phyloP scores from a whole-genome alignment of 192 early-diverging fungal species.

The Mycoemilia scoparia region DNA sequence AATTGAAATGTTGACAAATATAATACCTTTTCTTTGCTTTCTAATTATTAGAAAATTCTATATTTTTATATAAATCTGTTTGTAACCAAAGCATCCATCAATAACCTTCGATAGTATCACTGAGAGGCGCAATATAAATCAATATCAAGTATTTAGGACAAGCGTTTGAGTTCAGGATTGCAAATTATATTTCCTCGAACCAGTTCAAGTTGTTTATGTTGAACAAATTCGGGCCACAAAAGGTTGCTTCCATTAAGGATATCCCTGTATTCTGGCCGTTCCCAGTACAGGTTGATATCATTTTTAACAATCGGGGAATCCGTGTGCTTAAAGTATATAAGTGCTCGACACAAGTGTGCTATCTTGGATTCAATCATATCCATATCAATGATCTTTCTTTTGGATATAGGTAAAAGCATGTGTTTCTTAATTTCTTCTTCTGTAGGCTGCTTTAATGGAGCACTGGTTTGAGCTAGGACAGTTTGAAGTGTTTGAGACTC shows the following conservation, averaged over 20 bases:
- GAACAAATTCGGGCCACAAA: conserved; percentile 17
- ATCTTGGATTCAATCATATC: conserved; percentile 21
- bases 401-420: conserved; percentile 4
- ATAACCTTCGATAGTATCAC: no score
- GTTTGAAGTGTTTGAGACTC: conserved; percentile 9
- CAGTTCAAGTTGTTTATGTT: conserved; percentile 14
- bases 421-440: conserved; percentile 3
- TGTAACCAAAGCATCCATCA: no score
- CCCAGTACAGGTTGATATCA: conserved; percentile 14
- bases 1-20: no score
- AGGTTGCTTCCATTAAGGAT: conserved; percentile 12
- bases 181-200: conserved; percentile 21
- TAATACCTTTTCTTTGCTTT: no score
- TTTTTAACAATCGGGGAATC: conserved; percentile 2
- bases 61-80: no score
- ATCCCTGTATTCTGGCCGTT: conserved; percentile 10
- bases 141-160: no score
- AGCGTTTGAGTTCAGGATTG: conserved; percentile 16
- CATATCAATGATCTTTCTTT: conserved; percentile 13
- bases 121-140: no score
- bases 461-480: conserved; percentile 11
- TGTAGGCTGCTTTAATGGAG: conserved; percentile 9
- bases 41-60: no score
- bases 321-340: conserved; percentile 16
- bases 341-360: conserved; percentile 18